Evolutionary conservation across 495 filamentous ascomycete genomes (phyloP).

Genomic region (Astrocystis sublimbata): DNA sequence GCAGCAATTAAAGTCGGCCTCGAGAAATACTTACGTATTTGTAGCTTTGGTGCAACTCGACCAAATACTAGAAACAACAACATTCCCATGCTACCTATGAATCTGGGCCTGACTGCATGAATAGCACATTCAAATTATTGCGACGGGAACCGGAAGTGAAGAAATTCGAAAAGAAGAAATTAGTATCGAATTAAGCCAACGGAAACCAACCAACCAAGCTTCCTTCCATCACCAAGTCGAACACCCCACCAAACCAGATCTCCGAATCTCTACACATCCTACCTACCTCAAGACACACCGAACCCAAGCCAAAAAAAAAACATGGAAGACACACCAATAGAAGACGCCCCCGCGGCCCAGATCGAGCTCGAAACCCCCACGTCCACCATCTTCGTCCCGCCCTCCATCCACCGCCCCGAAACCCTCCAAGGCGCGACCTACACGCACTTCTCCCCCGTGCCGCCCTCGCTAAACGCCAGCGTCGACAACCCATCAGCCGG

Average conservation of each 20-base stretch:
- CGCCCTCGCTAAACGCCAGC: slow-evolving; percentile 43
- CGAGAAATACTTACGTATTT: no score
- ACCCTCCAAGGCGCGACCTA: slow-evolving; percentile 77
- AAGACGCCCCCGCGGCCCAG: slow-evolving; percentile 46
- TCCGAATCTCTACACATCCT: background rate
- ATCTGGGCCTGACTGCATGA: no score
- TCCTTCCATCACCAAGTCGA: background rate
- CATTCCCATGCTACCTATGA: no score
- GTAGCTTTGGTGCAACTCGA: no score
- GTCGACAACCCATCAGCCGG: slow-evolving; percentile 14
- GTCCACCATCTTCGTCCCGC: slow-evolving; percentile 69
- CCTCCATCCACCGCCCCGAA: slow-evolving; percentile 64
- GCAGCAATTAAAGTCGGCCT: no score
- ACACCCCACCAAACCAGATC: background rate
- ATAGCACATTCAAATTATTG: no score
- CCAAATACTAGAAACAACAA: no score
- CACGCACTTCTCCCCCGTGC: slow-evolving; percentile 78
- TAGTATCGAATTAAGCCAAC: background rate
- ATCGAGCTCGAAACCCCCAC: slow-evolving; percentile 55
- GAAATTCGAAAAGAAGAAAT: background rate
- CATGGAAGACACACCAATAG: slow-evolving; percentile 51
- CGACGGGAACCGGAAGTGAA: no score
- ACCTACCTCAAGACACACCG: background rate
- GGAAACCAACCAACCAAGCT: background rate
- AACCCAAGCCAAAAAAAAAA: background rate